A percentile compares a stretch with the other conserved stretches of the same genome.
Conservation (phyloP, 2,329 filamentous ascomycete genomes). For the Aureobasidium musti region DNA sequence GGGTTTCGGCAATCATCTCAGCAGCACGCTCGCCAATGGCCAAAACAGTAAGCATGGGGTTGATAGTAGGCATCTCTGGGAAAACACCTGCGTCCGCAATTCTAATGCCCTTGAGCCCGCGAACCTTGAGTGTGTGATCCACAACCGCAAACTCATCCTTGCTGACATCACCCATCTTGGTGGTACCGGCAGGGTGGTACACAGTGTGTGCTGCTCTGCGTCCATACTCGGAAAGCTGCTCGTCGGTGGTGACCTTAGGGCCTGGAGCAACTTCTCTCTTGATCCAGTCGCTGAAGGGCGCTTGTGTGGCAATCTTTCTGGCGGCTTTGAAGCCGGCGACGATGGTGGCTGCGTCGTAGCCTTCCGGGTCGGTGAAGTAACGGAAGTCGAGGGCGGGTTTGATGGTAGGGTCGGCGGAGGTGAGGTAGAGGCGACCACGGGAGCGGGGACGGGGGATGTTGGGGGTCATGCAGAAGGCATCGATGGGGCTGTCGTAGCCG, state of each 20-base stretch:
- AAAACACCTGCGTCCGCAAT: slow-evolving; percentile 88
- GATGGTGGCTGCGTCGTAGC: slow-evolving; percentile 83
- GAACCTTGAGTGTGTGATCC: slow-evolving; percentile 70
- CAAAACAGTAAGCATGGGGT: slow-evolving; percentile 88
- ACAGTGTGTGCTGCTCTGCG: slow-evolving; percentile 81
- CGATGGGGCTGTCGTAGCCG: slow-evolving; percentile 69
- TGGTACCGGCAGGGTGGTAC: slow-evolving; percentile 86
- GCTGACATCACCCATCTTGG: slow-evolving; percentile 78
- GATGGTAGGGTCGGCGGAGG: slow-evolving; percentile 70
- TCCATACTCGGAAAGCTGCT: slow-evolving; percentile 79
- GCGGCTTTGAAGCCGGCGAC: slow-evolving; percentile 72
- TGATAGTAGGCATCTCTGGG: slow-evolving; percentile 82
- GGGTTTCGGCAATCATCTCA: slow-evolving; percentile 77
- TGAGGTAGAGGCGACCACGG: slow-evolving; percentile 74
- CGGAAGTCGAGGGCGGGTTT: slow-evolving; percentile 86
- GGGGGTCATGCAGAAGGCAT: slow-evolving; percentile 91
- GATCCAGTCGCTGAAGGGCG: slow-evolving; percentile 80
- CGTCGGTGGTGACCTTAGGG: slow-evolving; percentile 70
- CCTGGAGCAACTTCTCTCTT: slow-evolving; percentile 80
- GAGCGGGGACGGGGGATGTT: slow-evolving; percentile 84
- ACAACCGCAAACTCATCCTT: slow-evolving; percentile 75
- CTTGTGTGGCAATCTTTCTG: slow-evolving; percentile 67
- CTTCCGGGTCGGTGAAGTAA: slow-evolving; percentile 84
- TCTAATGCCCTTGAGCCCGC: slow-evolving; percentile 70
- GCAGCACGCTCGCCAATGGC: slow-evolving; percentile 80